phyloP scores from a whole-genome alignment of 2,329 filamentous ascomycete genomes.

The Fusarium ambrosium region DNA sequence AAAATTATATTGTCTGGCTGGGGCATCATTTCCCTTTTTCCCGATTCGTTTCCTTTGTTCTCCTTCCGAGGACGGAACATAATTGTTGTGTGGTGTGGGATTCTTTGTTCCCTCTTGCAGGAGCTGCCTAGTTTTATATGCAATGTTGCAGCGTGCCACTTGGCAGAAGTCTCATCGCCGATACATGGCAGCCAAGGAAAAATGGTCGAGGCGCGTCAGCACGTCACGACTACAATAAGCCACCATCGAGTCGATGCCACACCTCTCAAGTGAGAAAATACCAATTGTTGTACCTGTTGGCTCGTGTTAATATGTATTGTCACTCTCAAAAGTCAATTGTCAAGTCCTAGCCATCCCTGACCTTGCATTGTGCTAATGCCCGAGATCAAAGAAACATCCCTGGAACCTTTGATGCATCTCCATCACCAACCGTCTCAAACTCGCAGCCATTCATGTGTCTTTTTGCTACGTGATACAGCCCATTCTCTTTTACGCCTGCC shows the following conservation, averaged over 20 bases:
- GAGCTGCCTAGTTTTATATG: slow-evolving; percentile 1
- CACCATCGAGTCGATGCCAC: not conserved
- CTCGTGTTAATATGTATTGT: not conserved
- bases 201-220: not conserved
- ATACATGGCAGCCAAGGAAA: not conserved
- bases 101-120: not conserved
- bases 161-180: not conserved
- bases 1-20: slow-evolving; percentile 18
- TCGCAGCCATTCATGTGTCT: not conserved
- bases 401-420: not conserved
- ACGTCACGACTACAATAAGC: slow-evolving; percentile 4
- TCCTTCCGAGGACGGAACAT: not conserved
- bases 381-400: not conserved
- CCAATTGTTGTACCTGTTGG: not conserved
- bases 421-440: not conserved
- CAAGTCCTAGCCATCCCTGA: not conserved
- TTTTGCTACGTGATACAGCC: not conserved
- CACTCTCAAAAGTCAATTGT: not conserved
- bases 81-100: not conserved
- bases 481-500: not conserved
- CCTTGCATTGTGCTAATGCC: not conserved
- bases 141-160: not conserved
- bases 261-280: not conserved
- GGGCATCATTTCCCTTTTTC: not conserved
- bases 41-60: slow-evolving; percentile 13